Evolutionary conservation across 2,329 filamentous ascomycete genomes (phyloP), one percentile per base, ranked within the genome.

Genomic region (Neospermospora avenae): DNA sequence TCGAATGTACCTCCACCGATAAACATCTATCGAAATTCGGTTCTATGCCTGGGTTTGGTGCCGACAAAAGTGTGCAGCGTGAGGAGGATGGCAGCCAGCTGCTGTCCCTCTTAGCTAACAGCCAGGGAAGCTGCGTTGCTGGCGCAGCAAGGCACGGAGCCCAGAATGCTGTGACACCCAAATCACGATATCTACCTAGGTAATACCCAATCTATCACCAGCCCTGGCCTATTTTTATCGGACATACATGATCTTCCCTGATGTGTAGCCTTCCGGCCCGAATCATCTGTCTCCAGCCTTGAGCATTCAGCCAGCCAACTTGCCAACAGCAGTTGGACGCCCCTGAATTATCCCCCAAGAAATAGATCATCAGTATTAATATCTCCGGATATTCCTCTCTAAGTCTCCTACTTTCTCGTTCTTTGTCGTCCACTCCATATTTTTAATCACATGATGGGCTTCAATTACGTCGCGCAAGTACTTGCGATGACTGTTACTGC

Each of bases 401-500:
- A n/a, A 18, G 28, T 3, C 5, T 22, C 35, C 22, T 20, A 6
- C 28, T 22, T 18, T 11, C 35, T 35, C 46, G 14, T n/a, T 35
- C n/a, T 11, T 35, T 37, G 31, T 11, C 13, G 46, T 51, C 28
- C 28, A 13, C 16, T 51, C 5, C 4, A 3, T 16, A 20, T 51
- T 16, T 20, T 11, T 7, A 34, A 49, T 49, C 28, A 37, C 42
- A 64, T 58, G 14, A 67, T 67, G 65, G 64, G 61, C 35, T 58
- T 63, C 64, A 59, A 52, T 44, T 46, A 20, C 13, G 16, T 59
- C 35, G 18, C 53, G 28, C 42, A 60, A 25, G 14, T 60, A 18
- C 14, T 63, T 18, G 58, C 53, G 3, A 54, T 39, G 57, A 34
- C 59, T 41, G 58, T 51, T 18, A 45, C 57, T 51, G 69, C 76